Base-by-base conservation (phyloP, 192 early-diverging fungal genomes). In the Linnemannia elongata region DNA sequence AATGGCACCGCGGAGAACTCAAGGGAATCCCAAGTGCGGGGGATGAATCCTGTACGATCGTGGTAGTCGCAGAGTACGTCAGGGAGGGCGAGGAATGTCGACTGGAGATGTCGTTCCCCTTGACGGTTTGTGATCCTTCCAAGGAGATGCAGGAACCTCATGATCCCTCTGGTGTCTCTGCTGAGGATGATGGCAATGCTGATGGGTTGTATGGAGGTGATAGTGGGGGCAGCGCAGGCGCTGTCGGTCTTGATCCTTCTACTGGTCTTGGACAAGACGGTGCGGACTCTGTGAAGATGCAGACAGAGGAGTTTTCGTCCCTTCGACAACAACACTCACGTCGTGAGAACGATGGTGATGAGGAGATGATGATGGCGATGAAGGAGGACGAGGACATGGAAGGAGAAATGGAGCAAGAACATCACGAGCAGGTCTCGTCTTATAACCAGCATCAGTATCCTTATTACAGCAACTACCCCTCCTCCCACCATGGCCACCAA, bases 1-100 rank as follows among this genome's bases (percentile, higher is more conserved):
- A 89, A 74, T 96, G 95, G 95, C 93, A 95, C 49, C 93, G 93
- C 85, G 94, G 95, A 77, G 83, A 93, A 41, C 87, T 96, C 47
- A 89, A 90, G 1, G 95, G 95, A 0, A 89, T 93, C 71, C 94
- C 95, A 6, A 88, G 86, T 9, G 74, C 90, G 3, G 91, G 93
- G 63, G 92, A 93, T 52, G 80, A 90, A 24, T 91, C 90, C 69
- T 93, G 91, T 81, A 90, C 87, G 44, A 92, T 96, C 55, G 92
- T 88, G 2, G 94, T 94, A 1, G 78, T 94, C 49, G 94, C 94
- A 27, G 93, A 91, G 80, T 96, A 95, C 84, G 88, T 93, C 66
- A 91, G 93, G 30, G 93, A 92, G 71, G 90, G 86, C 1, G 88
- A 87, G 24, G 86, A 88, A 24, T 89, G 87, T 72, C 82, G 78